Percentiles rank a stretch among this genome's conserved stretches.
phyloP scores from a whole-genome alignment of 495 filamentous ascomycete species.

The Lineolata rhizophorae region DNA sequence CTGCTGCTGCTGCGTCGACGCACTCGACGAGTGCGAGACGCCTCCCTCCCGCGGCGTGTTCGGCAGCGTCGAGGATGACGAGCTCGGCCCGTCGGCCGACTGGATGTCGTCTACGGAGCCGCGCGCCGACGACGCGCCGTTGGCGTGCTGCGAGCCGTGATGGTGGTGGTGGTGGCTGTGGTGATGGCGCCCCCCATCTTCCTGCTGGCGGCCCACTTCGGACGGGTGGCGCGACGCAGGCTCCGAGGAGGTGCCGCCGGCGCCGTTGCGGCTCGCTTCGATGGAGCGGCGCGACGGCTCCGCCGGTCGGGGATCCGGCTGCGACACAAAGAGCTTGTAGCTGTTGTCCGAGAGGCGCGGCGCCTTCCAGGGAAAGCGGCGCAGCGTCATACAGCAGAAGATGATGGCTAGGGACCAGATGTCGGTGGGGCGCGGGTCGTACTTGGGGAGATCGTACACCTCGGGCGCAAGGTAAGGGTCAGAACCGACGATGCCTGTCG shows the following conservation, averaged over 20 bases:
- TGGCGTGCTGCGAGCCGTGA: constrained; percentile 6
- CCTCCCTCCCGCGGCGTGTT: background rate
- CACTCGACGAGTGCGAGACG: background rate
- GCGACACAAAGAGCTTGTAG: constrained; percentile 72
- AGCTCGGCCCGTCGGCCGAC: too few relatives aligned
- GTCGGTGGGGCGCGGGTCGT: constrained; percentile 85
- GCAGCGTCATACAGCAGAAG: constrained; percentile 94
- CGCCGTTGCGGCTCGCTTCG: too few relatives aligned
- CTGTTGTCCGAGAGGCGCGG: constrained; percentile 83
- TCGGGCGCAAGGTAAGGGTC: constrained; percentile 95
- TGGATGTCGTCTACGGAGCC: too few relatives aligned
- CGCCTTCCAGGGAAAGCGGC: constrained; percentile 94
- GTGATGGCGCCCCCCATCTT: constrained; percentile 5
- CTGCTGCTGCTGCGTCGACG: constrained; percentile 1
- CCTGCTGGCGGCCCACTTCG: constrained; percentile 4
- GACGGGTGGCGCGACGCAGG: constrained; percentile 9
- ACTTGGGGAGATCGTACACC: constrained; percentile 85
- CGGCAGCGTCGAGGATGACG: too few relatives aligned
- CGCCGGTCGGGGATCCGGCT: constrained; percentile 52
- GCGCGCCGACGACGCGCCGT: background rate
- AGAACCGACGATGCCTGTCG: constrained; percentile 82
- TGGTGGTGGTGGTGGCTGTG: constrained; percentile 13
- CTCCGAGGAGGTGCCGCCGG: constrained; percentile 11
- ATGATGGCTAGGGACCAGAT: constrained; percentile 98
- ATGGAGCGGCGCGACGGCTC: constrained; percentile 22